These are phyloP conservation scores for Saccharum hybrid DNA, from an alignment of 202 grass and related monocot species.

Conservation along the genomic window DNA sequence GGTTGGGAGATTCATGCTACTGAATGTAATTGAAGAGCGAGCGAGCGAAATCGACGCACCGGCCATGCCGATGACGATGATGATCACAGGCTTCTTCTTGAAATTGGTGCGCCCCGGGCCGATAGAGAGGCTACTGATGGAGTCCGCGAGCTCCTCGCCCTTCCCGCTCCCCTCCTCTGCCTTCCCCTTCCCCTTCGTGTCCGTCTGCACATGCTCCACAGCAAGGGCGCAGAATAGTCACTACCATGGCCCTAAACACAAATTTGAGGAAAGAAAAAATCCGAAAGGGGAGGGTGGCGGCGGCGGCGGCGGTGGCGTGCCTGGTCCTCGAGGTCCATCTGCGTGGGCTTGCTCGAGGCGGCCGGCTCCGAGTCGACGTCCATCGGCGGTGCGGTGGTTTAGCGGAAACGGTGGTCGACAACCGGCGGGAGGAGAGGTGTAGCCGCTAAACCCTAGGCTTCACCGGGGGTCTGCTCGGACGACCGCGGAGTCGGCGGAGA, in stretches of 20 bases:
- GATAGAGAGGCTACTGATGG: slow-evolving; percentile 73
- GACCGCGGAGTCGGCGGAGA: background rate
- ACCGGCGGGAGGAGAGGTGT: background rate
- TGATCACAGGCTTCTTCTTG: slow-evolving; percentile 92
- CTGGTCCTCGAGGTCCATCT: slow-evolving; percentile 62
- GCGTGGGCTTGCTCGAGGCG: slow-evolving; percentile 41
- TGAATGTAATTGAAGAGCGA: background rate
- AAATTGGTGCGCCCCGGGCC: slow-evolving; percentile 50
- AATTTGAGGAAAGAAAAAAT: background rate
- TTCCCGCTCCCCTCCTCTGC: slow-evolving; percentile 54
- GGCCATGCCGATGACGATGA: slow-evolving; percentile 92
- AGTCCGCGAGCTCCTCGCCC: slow-evolving; percentile 73
- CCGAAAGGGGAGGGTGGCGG: background rate
- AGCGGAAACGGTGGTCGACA: background rate
- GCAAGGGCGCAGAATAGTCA: slow-evolving; percentile 15
- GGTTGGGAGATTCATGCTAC: background rate
- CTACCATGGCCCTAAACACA: background rate
- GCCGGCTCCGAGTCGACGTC: slow-evolving; percentile 56
- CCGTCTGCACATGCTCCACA: slow-evolving; percentile 38
- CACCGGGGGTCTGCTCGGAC: background rate
- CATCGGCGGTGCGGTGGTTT: slow-evolving; percentile 34
- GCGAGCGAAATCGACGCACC: slow-evolving; percentile 45
- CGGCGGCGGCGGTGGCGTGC: slow-evolving; percentile 27
- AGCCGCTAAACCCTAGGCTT: slow-evolving; percentile 15
- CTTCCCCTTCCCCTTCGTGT: slow-evolving; percentile 57